phyloP scores from a whole-genome alignment of 768 basidiomycete species.

The Piloderma croceum region DNA sequence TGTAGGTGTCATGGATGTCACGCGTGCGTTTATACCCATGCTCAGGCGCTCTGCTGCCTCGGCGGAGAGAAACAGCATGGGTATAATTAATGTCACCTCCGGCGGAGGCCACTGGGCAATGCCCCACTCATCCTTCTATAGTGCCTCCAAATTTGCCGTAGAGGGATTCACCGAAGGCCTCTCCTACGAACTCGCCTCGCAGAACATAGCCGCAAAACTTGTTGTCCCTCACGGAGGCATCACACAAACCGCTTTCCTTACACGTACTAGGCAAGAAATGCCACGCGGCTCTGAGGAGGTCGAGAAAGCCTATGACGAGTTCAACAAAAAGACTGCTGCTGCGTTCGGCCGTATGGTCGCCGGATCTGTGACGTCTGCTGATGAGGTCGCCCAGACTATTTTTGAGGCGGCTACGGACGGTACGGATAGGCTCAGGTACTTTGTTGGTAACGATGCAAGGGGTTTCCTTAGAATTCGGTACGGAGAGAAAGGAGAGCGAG shows the following conservation, averaged over 20 bases:
- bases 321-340: slow-evolving; percentile 5
- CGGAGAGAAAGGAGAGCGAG: too few species aligned
- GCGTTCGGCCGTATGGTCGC: slow-evolving; percentile 14
- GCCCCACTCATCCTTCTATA: slow-evolving; percentile 17
- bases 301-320: slow-evolving; percentile 9
- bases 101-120: slow-evolving; percentile 16
- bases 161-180: slow-evolving; percentile 22
- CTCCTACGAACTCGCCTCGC: slow-evolving; percentile 16
- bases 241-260: slow-evolving; percentile 9
- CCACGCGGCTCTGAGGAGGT: too few species aligned
- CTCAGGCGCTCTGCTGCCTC: slow-evolving; percentile 13
- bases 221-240: slow-evolving; percentile 18
- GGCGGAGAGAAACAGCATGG: slow-evolving; percentile 6
- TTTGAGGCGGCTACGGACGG: slow-evolving; percentile 18
- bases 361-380: slow-evolving; percentile 9
- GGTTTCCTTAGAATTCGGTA: too few species aligned
- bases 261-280: slow-evolving; percentile 9
- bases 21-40: slow-evolving; percentile 16
- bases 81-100: slow-evolving; percentile 19
- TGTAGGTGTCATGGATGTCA: slow-evolving; percentile 19
- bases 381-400: slow-evolving; percentile 17
- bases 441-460: too few species aligned
- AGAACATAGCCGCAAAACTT: slow-evolving; percentile 18
- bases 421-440: slow-evolving; percentile 15
- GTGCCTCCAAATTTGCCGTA: slow-evolving; percentile 18